Conservation (phyloP, 2,329 filamentous ascomycete species). For the Ampelomyces quisqualis region DNA sequence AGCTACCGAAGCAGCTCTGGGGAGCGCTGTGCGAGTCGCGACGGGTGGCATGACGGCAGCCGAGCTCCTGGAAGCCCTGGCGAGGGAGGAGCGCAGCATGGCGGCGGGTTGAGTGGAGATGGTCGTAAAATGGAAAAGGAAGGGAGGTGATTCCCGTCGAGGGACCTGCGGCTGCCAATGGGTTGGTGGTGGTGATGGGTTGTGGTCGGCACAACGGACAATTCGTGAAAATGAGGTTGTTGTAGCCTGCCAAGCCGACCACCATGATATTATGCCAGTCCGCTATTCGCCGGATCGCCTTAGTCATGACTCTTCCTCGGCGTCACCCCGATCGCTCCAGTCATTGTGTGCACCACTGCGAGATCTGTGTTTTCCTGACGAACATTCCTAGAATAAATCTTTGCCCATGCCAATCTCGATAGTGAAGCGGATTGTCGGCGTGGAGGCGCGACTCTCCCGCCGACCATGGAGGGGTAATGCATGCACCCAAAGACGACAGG, state of each 20-base stretch:
- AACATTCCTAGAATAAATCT: no score
- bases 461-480: no score
- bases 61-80: constrained; percentile 42
- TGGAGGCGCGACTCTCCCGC: no score
- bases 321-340: no score
- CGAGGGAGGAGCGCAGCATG: constrained; percentile 46
- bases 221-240: constrained; percentile 20
- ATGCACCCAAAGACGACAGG: no score
- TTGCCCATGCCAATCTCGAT: no score
- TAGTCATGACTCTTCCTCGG: constrained; percentile 1
- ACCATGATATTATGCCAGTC: background rate
- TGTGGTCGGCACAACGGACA: constrained; percentile 28
- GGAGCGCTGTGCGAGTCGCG: constrained; percentile 38
- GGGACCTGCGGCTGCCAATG: constrained; percentile 42
- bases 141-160: constrained; percentile 38
- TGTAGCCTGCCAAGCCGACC: constrained; percentile 12
- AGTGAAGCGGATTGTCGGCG: no score
- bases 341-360: background rate
- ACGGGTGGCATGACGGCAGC: constrained; percentile 38
- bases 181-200: constrained; percentile 38
- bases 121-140: constrained; percentile 36
- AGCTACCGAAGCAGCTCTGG: constrained; percentile 40
- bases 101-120: constrained; percentile 43
- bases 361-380: background rate
- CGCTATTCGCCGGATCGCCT: constrained; percentile 1